Base-by-base conservation (phyloP, 2,329 filamentous ascomycete species). In the Chrysoporthe cubensis region DNA sequence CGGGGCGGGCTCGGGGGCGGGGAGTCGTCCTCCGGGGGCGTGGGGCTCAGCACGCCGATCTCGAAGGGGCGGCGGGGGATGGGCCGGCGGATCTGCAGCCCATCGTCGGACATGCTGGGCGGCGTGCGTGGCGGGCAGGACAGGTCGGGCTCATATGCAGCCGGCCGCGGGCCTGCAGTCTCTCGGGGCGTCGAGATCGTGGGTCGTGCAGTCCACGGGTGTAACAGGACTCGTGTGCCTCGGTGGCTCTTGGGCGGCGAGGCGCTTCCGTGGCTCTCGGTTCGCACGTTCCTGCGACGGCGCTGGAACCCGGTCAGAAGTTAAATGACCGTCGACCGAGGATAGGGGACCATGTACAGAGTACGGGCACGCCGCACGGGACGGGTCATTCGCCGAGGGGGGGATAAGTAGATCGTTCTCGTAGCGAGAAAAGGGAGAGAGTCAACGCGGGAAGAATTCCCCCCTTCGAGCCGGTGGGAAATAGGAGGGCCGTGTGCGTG, bases 41-140 rank as follows among this genome's bases (percentile, higher is more conserved):
- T 84, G 48, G 81, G 79, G 70, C 78, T 80, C 64, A 78, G 78
- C 58, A 84, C 80, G 67, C 84, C 84, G 69, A 90, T 78, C 42
- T 90, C 85, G 80, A 94, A 94, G 18, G 90, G 85, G 57, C 92
- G 88, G 68, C 90, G 88, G 32, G 92, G 91, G 69, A 90, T 85
- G 6, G 93, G 93, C 61, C 90, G 89, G 71, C 91, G 76, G 71
- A 93, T 80, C 48, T 83, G 83, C 66, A 87, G 86, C 54, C 82
- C 79, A 44, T 81, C 79, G 66, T 82, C 77, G 56, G 78, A 73
- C 80, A 82, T 81, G 68, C 18, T 70, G 40, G 9, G 11, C n/a
- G 32, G 40, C n/a, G 21, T 43, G n/a, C 14, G 26, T 8, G 48
- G 26, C n/a, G 40, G 18, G 18, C 7, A 14, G 7, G 44, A 43